phyloP scores from a whole-genome alignment of 2,329 filamentous ascomycete genomes.

The Claviceps sp. region DNA sequence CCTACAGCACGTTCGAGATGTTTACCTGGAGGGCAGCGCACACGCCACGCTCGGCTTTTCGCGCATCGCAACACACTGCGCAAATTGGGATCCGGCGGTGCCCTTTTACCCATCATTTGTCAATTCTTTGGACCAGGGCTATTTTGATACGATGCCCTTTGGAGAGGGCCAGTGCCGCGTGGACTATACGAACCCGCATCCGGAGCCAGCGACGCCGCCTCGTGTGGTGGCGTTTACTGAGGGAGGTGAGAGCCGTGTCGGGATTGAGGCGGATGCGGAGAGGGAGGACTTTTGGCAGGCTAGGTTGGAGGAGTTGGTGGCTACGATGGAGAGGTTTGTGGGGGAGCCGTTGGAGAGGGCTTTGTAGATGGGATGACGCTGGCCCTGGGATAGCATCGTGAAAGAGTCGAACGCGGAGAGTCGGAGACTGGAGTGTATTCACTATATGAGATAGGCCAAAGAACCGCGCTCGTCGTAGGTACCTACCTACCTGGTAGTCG shows the following conservation, averaged over 20 bases:
- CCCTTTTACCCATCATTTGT: slow-evolving; percentile 15
- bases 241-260: slow-evolving; percentile 11
- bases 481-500: too few species aligned
- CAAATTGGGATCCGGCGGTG: slow-evolving; percentile 8
- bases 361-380: background rate
- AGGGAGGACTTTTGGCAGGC: slow-evolving; percentile 15
- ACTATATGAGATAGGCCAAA: too few species aligned
- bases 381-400: too few species aligned
- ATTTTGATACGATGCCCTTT: slow-evolving; percentile 16
- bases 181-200: slow-evolving; percentile 14
- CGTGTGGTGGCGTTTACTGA: slow-evolving; percentile 15
- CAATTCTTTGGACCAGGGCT: slow-evolving; percentile 16
- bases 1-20: slow-evolving; percentile 11
- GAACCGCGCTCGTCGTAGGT: too few species aligned
- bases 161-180: slow-evolving; percentile 14
- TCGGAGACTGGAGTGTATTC: too few species aligned
- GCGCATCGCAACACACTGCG: slow-evolving; percentile 10
- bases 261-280: slow-evolving; percentile 16
- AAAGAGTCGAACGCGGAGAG: too few species aligned
- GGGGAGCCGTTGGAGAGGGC: background rate
- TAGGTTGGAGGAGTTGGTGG: slow-evolving; percentile 11
- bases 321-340: slow-evolving; percentile 10
- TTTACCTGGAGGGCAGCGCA: slow-evolving; percentile 13
- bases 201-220: slow-evolving; percentile 12
- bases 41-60: slow-evolving; percentile 13